Conservation (phyloP, 495 filamentous ascomycete genomes). For the Bombardia bombarda region DNA sequence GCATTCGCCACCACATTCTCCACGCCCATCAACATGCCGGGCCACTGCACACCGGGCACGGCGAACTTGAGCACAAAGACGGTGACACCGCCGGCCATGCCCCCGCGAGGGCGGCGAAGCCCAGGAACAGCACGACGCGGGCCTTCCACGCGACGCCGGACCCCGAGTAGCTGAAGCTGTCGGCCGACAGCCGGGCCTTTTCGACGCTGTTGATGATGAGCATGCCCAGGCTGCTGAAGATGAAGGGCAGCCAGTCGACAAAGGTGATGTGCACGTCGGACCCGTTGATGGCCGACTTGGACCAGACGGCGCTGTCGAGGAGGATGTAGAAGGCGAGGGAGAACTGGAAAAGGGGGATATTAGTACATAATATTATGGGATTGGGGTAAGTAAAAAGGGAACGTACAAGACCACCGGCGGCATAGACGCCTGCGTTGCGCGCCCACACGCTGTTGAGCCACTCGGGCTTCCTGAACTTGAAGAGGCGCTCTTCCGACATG, state of each 20-base stretch:
- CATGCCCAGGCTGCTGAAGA: conserved; percentile 92
- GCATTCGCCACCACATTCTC: conserved; percentile 87
- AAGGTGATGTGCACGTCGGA: conserved; percentile 85
- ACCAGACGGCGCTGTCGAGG: conserved; percentile 85
- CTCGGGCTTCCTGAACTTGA: conserved; percentile 70
- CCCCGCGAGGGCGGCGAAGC: conserved; percentile 93
- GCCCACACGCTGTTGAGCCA: conserved; percentile 85
- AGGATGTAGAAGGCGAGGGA: conserved; percentile 95
- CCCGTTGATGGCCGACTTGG: conserved; percentile 67
- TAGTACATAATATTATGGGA: background rate
- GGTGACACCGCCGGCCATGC: conserved; percentile 83
- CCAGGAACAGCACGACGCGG: conserved; percentile 86
- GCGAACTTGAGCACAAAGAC: conserved; percentile 90
- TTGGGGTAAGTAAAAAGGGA: background rate
- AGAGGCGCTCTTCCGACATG: conserved; percentile 61
- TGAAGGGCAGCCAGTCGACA: conserved; percentile 96
- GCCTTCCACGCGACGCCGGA: conserved; percentile 93
- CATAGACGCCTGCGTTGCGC: conserved; percentile 76
- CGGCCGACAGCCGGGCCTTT: conserved; percentile 76
- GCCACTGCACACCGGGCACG: conserved; percentile 67
- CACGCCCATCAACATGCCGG: conserved; percentile 86
- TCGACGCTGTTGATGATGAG: conserved; percentile 98
- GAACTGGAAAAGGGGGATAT: conserved; percentile 51
- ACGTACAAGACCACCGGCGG: conserved; percentile 77
- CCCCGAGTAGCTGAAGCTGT: conserved; percentile 81